Percentiles rank a stretch among this genome's conserved stretches.
Conservation (phyloP, 805 yeast species). For the Saccharomycopsis malanga region DNA sequence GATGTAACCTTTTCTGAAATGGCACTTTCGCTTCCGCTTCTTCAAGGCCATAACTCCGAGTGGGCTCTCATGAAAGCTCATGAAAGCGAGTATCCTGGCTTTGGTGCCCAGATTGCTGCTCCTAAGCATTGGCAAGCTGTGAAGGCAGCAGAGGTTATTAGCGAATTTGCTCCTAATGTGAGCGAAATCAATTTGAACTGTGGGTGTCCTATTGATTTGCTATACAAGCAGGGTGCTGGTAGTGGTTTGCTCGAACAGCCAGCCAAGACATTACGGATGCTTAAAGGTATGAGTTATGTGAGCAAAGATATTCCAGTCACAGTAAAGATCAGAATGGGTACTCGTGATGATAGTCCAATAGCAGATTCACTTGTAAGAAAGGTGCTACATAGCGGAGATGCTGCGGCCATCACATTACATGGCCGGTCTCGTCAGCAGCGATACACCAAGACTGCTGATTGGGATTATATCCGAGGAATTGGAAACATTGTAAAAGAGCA, state of each 20-base stretch:
- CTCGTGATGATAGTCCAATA: conserved; percentile 75
- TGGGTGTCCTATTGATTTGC: conserved; percentile 95
- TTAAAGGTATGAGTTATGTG: conserved; percentile 82
- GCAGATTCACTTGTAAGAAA: conserved; percentile 73
- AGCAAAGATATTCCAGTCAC: conserved; percentile 91
- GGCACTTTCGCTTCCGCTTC: conserved; percentile 81
- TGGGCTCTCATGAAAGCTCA: conserved; percentile 98
- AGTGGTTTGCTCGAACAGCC: conserved; percentile 89
- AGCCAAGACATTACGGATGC: conserved; percentile 65
- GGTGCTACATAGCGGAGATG: conserved; percentile 45
- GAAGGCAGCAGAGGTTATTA: conserved; percentile 79
- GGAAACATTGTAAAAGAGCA: conserved; percentile 60
- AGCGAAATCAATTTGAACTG: conserved; percentile 86
- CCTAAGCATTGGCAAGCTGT: conserved; percentile 90
- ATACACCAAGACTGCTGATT: conserved; percentile 84
- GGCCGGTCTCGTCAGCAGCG: conserved; percentile 97
- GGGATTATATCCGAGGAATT: conserved; percentile 78
- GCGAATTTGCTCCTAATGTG: conserved; percentile 50
- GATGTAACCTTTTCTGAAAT: conserved; percentile 92
- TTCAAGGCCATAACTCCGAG: conserved; percentile 88
- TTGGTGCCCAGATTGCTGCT: conserved; percentile 90
- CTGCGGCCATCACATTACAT: conserved; percentile 87
- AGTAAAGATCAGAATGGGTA: conserved; percentile 87
- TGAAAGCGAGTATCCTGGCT: conserved; percentile 71
- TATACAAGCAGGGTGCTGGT: conserved; percentile 95